Evolutionary conservation across 371 early-diverging fungal genomes (phyloP).

Genomic region (Blakeslea trispora): DNA sequence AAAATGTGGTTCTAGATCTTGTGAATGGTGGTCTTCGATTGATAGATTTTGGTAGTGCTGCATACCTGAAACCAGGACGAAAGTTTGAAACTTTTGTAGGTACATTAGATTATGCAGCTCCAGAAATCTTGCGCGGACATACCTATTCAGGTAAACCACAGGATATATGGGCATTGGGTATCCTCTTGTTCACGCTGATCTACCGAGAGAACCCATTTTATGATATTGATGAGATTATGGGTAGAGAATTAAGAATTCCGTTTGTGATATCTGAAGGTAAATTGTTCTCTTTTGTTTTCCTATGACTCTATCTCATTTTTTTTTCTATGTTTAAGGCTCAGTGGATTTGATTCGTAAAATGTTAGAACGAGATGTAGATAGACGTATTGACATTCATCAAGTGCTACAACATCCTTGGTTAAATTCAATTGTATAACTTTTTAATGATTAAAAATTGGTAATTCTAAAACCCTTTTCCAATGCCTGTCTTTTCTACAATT

Average conservation of each 20-base stretch:
- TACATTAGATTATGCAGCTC: constrained; percentile 75
- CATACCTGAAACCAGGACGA: constrained; percentile 60
- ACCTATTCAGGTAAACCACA: constrained; percentile 76
- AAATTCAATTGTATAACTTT: constrained; percentile 10
- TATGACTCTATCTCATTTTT: neutral
- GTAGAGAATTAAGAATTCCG: constrained; percentile 65
- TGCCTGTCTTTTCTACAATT: constrained; percentile 44
- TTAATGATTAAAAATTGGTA: constrained; percentile 1
- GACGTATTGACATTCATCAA: constrained; percentile 54
- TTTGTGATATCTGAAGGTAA: constrained; percentile 67
- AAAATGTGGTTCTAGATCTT: constrained; percentile 71
- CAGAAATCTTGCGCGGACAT: constrained; percentile 70
- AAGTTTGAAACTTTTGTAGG: constrained; percentile 77
- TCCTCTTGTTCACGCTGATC: constrained; percentile 79
- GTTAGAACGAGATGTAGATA: constrained; percentile 55
- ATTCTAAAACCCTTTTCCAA: constrained; percentile 49
- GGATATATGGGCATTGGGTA: constrained; percentile 86
- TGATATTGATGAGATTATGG: constrained; percentile 73
- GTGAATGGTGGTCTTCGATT: constrained; percentile 50
- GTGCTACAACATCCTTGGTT: constrained; percentile 64
- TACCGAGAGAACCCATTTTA: constrained; percentile 84
- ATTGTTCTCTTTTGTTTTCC: neutral
- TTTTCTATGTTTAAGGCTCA: constrained; percentile 34
- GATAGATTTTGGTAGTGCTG: constrained; percentile 79
- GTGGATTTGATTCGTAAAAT: constrained; percentile 57